A percentile compares a stretch with the other conserved stretches of the same genome.
Evolutionary conservation across 306 rosid species (phyloP).

Genomic region (Cucurbita argyrosperma): DNA sequence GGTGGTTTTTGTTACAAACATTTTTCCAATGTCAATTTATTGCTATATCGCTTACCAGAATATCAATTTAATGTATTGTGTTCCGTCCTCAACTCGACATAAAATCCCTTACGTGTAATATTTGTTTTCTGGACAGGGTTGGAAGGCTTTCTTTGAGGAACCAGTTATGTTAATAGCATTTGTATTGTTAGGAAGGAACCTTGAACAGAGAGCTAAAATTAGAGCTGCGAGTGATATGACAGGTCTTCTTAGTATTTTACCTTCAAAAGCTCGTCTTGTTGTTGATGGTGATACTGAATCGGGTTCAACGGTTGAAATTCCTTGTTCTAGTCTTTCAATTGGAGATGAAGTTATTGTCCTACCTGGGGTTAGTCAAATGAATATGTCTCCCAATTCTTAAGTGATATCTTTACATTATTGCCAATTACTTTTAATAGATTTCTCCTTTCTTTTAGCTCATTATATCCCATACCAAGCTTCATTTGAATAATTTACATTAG

Average conservation of each 20-base stretch:
- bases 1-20: not conserved
- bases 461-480: not conserved
- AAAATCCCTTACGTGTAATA: not conserved
- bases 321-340: conserved; percentile 67
- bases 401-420: not conserved
- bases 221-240: conserved; percentile 98
- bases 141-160: conserved; percentile 97
- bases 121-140: conserved; percentile 51
- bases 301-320: conserved; percentile 67
- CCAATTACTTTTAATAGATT: not conserved
- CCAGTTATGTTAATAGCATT: conserved; percentile 97
- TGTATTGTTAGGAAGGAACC: conserved; percentile 89
- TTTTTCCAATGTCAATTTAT: not conserved
- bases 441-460: not conserved
- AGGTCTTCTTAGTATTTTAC: conserved; percentile 76
- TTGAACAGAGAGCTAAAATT: conserved; percentile 93
- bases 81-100: not conserved
- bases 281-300: conserved; percentile 30
- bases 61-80: not conserved
- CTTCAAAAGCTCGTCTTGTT: conserved; percentile 89
- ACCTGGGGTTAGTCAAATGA: conserved; percentile 67
- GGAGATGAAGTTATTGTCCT: conserved; percentile 78
- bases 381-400: not conserved
- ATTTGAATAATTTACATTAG: not conserved
- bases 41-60: not conserved